phyloP scores from a whole-genome alignment of 371 early-diverging fungal genomes.

The Sporodiniella umbellata region DNA sequence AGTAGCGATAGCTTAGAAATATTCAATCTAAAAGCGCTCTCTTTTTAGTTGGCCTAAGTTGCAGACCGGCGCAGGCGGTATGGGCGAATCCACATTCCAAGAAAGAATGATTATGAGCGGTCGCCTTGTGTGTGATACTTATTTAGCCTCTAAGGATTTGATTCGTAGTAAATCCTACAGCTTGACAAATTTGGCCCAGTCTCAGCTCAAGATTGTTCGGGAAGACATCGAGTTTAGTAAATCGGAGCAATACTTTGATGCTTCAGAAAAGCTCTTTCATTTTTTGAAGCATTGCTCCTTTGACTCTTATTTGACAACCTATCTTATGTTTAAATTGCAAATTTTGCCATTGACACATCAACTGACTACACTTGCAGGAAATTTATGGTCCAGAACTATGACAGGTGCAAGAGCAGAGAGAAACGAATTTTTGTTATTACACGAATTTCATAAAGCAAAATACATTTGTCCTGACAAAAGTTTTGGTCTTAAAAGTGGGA shows the following conservation, averaged over 20 bases:
- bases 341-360: slow-evolving; percentile 93
- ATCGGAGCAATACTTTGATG: slow-evolving; percentile 67
- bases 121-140: slow-evolving; percentile 95
- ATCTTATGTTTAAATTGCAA: slow-evolving; percentile 87
- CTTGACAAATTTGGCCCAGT: slow-evolving; percentile 73
- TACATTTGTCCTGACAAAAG: slow-evolving; percentile 91
- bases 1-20: slow-evolving; percentile 7
- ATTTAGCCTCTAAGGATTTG: slow-evolving; percentile 84
- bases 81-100: slow-evolving; percentile 72
- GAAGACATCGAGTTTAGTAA: slow-evolving; percentile 85
- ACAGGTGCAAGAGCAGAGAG: slow-evolving; percentile 96
- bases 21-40: background rate
- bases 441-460: slow-evolving; percentile 92
- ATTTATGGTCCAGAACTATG: slow-evolving; percentile 91
- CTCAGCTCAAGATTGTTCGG: slow-evolving; percentile 79
- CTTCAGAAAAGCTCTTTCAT: slow-evolving; percentile 56
- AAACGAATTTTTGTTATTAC: slow-evolving; percentile 97
- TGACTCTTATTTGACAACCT: slow-evolving; percentile 79
- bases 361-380: slow-evolving; percentile 92
- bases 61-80: slow-evolving; percentile 80
- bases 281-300: slow-evolving; percentile 79
- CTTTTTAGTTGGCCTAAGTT: slow-evolving; percentile 69
- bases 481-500: slow-evolving; percentile 15
- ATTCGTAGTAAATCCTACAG: slow-evolving; percentile 86
- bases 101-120: slow-evolving; percentile 81